Base-by-base conservation (phyloP, 2,329 filamentous ascomycete genomes). In the Aureobasidium sp. region DNA sequence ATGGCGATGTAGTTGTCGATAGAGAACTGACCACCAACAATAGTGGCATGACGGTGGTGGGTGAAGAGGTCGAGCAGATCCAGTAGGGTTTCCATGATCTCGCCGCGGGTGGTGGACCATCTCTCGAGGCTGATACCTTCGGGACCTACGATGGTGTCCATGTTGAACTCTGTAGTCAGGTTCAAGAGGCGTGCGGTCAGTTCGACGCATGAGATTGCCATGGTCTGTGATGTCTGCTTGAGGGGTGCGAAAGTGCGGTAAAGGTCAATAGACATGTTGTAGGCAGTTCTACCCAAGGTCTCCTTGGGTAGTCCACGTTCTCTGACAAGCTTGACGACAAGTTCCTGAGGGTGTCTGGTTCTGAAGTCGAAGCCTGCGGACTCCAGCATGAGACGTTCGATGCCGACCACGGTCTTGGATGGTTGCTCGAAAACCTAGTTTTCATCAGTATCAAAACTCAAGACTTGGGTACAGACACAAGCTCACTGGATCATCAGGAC, bases 21-120 rank as follows among this genome's bases (percentile, higher is more conserved):
- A 49, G 87, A 83, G 73, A 90, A 88, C 50, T 83, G 78, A 16
- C 82, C 79, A 7, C 91, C 92, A 25, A 96, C 79, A 54, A 87
- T 85, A 36, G 91, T 96, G 57, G 82, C 80, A 66, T 84, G 83
- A 59, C 85, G 84, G 71, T 95, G 88, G 70, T 96, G 89, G 0
- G 91, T 94, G 74, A 97, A 97, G 2, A 97, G 82, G 70, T 99
- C 93, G 30, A 97, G 82, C 0, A 97, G 81, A 70, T 97, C 94
- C 42, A 97, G 84, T 68, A 96, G 83, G 0, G 90, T 93, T 79
- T 97, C 93, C 77, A 80, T 79, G 49, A 79, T 70, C 63, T 80
- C 76, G 36, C 74, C 75, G 32, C 78, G 69, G 16, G 68, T 77
- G 0, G 77, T 79, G 21, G 70, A 68, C 76, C 76, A 79, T 57